phyloP scores from a whole-genome alignment of 2,329 filamentous ascomycete genomes.

The Colletotrichum sp. region DNA sequence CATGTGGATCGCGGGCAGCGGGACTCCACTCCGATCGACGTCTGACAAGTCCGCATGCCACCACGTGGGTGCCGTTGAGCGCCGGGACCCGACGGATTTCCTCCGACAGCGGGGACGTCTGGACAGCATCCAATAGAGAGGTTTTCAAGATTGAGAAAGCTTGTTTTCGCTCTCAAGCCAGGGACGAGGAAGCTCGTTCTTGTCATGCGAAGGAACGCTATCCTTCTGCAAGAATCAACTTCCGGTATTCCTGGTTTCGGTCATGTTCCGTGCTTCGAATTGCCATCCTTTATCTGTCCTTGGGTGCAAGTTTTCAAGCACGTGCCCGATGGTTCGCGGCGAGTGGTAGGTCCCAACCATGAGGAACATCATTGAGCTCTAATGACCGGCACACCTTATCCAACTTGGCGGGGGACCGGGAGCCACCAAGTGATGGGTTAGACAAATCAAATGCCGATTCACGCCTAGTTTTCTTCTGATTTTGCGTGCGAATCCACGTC shows the following conservation, averaged over 20 bases:
- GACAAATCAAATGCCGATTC: neutral
- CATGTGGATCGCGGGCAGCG: neutral
- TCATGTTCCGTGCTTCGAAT: neutral
- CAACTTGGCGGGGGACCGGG: neutral
- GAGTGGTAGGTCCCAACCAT: neutral
- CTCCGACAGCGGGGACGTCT: neutral
- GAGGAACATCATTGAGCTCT: accelerated
- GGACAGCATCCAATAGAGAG: neutral
- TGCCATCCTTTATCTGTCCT: neutral
- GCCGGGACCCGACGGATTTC: neutral
- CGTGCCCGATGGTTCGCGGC: neutral
- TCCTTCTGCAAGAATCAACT: neutral
- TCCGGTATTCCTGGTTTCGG: neutral
- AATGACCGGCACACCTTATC: neutral
- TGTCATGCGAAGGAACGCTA: too few relatives aligned
- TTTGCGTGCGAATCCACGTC: neutral
- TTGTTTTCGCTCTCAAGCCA: neutral
- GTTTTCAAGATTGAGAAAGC: neutral
- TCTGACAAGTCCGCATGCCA: neutral
- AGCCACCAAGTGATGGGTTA: neutral
- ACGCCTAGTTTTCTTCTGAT: accelerated
- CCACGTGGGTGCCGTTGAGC: constrained; percentile 3
- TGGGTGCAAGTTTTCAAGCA: neutral
- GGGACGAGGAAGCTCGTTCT: neutral
- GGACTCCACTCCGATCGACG: constrained; percentile 7